Evolutionary conservation across 768 basidiomycete species (phyloP).

Genomic region (Leucocoprinus birnbaumii): DNA sequence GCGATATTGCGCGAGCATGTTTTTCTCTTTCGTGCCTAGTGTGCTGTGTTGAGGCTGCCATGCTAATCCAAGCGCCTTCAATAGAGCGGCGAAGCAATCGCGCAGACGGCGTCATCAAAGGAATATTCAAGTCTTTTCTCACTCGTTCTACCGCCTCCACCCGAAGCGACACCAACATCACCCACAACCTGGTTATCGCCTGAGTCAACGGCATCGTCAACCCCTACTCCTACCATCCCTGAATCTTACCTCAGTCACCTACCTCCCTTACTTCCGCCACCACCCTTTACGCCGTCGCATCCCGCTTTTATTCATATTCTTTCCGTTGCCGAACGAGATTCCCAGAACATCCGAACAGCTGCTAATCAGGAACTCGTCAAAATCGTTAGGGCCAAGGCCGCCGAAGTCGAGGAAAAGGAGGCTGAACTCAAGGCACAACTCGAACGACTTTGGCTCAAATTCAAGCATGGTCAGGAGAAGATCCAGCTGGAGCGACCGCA

Average conservation of each 20-base stretch:
- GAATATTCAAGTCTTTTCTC: constrained; percentile 39
- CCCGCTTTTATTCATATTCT: constrained; percentile 67
- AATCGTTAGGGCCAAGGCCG: constrained; percentile 49
- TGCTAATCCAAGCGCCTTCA: constrained; percentile 18
- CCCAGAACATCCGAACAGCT: constrained; percentile 47
- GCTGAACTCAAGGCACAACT: constrained; percentile 52
- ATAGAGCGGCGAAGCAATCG: constrained; percentile 37
- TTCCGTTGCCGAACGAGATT: constrained; percentile 50
- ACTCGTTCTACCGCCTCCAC: constrained; percentile 38
- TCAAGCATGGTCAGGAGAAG: constrained; percentile 43
- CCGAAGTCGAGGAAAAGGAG: constrained; percentile 57
- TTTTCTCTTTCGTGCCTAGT: constrained; percentile 12
- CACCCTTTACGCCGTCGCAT: constrained; percentile 76
- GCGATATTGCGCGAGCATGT: constrained; percentile 1
- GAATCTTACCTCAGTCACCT: constrained; percentile 46
- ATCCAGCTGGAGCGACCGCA: constrained; percentile 35
- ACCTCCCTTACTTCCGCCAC: constrained; percentile 65
- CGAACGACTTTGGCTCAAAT: constrained; percentile 60
- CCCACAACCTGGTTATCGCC: constrained; percentile 21
- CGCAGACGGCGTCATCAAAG: constrained; percentile 33
- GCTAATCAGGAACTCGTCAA: constrained; percentile 59
- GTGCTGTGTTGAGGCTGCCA: background rate
- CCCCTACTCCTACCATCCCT: constrained; percentile 25
- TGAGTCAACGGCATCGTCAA: constrained; percentile 21
- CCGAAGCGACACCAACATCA: constrained; percentile 23